Evolutionary conservation across 495 filamentous ascomycete species (phyloP), one percentile per base, ranked within the genome.

Genomic region (Neurospora tetraspora): DNA sequence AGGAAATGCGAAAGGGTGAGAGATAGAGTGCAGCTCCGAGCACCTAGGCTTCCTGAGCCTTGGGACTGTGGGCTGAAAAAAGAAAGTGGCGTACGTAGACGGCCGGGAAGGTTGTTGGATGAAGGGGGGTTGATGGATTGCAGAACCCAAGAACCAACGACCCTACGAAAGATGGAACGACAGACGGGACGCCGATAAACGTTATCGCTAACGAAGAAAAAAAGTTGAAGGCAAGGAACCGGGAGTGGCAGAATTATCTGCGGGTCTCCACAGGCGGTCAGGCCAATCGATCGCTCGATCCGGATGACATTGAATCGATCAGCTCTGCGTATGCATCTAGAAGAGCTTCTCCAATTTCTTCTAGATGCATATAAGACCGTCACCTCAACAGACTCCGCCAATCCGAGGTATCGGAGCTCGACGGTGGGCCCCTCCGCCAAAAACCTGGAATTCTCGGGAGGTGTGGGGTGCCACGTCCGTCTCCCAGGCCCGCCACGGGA

Each of bases 191-290:
- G n/a, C n/a, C 18, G 40, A 34, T 36, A 47, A 73, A 38, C 39
- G 69, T 69, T 74, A 53, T 69, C 73, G n/a, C 27, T 65, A 65
- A 65, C 14, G 59, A 18, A 74, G 70, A 77, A 80, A 80, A 80
- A 79, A 78, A 75, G 72, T 73, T 76, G 73, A 69, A 71, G 42
- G 59, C 53, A 61, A 36, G 53, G 53, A 65, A 42, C 20, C 18
- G 61, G 69, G 72, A 42, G 47, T 45, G 73, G 76, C 74, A 74
- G 76, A 76, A 78, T 68, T 34, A 37, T 43, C 59, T 36, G 69
- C 39, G 40, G 23, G 69, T n/a, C 37, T 4, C 39, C 11, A 45
- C 6, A 59, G 69, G 73, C 69, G 71, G 73, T 75, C 45, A 72
- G 18, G 39, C 70, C 31, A 31, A 65, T 65, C 27, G 42, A 61